Evolutionary conservation across 108 stramenopile genomes (phyloP).

Genomic region (Asterionellopsis glacialis): DNA sequence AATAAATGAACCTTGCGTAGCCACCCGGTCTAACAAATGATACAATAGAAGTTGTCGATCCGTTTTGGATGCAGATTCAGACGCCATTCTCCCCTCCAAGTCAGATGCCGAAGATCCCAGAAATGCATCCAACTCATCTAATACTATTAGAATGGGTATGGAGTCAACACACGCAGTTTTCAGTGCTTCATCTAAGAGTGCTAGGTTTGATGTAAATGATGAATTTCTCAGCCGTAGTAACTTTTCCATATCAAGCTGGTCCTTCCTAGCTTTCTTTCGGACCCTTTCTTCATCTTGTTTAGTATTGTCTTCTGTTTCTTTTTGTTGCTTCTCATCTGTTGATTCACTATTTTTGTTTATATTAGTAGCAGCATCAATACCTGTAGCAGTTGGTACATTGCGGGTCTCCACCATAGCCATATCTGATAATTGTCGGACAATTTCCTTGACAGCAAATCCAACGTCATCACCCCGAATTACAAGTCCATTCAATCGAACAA

Average conservation of each 20-base stretch:
- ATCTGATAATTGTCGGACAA: constrained; percentile 71
- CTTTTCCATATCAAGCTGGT: background rate
- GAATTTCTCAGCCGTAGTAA: constrained; percentile 19
- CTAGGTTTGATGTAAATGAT: constrained; percentile 62
- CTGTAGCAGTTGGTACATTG: constrained; percentile 1
- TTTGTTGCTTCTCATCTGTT: background rate
- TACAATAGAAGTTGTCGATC: constrained; percentile 77
- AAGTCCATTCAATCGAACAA: constrained; percentile 64
- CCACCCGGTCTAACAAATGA: constrained; percentile 81
- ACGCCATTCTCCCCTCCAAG: background rate
- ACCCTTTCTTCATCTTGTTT: constrained; percentile 12
- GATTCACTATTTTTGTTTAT: background rate
- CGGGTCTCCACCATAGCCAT: constrained; percentile 33
- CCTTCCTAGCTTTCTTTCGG: background rate
- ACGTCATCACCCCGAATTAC: constrained; percentile 67
- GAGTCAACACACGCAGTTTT: constrained; percentile 59
- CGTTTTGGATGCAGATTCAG: constrained; percentile 5
- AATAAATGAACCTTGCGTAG: constrained; percentile 55
- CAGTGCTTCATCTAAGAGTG: constrained; percentile 63
- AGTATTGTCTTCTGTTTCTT: constrained; percentile 9
- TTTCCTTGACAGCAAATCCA: constrained; percentile 53
- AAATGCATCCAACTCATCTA: constrained; percentile 80
- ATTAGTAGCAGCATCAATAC: background rate
- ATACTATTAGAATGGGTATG: constrained; percentile 72
- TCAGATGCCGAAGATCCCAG: constrained; percentile 3